phyloP scores from a whole-genome alignment of 2,329 filamentous ascomycete species.

The Botrytis galanthina region DNA sequence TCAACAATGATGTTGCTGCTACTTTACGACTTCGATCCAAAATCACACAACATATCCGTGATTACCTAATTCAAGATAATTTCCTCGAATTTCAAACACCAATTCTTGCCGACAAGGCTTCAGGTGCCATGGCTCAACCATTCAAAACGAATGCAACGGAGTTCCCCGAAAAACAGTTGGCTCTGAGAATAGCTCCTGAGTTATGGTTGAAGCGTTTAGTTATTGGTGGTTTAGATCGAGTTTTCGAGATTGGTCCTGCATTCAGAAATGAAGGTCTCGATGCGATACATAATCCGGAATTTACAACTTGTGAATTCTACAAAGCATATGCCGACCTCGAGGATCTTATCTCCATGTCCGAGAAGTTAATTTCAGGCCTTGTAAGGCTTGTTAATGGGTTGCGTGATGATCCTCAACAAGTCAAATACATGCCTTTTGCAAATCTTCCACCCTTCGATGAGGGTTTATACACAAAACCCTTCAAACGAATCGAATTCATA shows the following conservation, averaged over 20 bases:
- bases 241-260: slow-evolving; percentile 89
- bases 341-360: slow-evolving; percentile 73
- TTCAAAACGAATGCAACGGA: slow-evolving; percentile 80
- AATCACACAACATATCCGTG: slow-evolving; percentile 71
- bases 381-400: slow-evolving; percentile 50
- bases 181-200: slow-evolving; percentile 87
- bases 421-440: neutral
- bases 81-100: slow-evolving; percentile 92
- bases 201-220: slow-evolving; percentile 92
- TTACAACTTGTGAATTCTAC: slow-evolving; percentile 97
- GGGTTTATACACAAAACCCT: slow-evolving; percentile 52
- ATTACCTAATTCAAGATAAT: slow-evolving; percentile 66
- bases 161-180: slow-evolving; percentile 67
- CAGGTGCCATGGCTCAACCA: slow-evolving; percentile 83
- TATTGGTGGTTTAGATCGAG: slow-evolving; percentile 79
- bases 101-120: slow-evolving; percentile 75
- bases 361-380: slow-evolving; percentile 64
- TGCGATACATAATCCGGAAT: slow-evolving; percentile 92
- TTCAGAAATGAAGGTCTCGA: slow-evolving; percentile 95
- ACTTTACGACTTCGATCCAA: slow-evolving; percentile 70
- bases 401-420: slow-evolving; percentile 46
- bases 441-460: slow-evolving; percentile 50
- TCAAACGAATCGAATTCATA: slow-evolving; percentile 75
- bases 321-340: slow-evolving; percentile 76
- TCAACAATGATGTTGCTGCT: slow-evolving; percentile 66